phyloP scores from a whole-genome alignment of 331 rosid genomes.

The Stylosanthes scabra region DNA sequence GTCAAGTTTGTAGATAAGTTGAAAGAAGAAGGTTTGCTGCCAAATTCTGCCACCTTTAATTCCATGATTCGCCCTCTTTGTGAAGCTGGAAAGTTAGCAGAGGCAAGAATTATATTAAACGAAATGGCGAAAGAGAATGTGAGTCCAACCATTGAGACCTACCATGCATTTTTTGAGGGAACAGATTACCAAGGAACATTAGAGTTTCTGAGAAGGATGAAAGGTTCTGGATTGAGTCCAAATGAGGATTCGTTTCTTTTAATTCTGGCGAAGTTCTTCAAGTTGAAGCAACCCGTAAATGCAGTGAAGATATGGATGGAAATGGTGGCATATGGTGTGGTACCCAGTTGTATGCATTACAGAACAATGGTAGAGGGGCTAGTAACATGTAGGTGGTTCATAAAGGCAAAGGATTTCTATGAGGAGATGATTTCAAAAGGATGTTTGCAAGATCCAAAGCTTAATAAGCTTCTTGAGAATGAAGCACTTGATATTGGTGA shows the following conservation, averaged over 20 bases:
- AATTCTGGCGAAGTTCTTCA: slow-evolving; percentile 61
- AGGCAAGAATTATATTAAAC: slow-evolving; percentile 65
- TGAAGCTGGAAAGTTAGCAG: slow-evolving; percentile 61
- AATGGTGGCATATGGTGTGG: slow-evolving; percentile 62
- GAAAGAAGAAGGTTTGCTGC: slow-evolving; percentile 73
- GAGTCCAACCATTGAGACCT: slow-evolving; percentile 72
- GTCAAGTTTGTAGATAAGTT: slow-evolving; percentile 67
- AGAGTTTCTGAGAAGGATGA: slow-evolving; percentile 72
- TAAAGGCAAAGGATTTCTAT: slow-evolving; percentile 68
- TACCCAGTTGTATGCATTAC: slow-evolving; percentile 63
- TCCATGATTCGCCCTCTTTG: slow-evolving; percentile 79
- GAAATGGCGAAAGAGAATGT: slow-evolving; percentile 69
- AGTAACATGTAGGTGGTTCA: slow-evolving; percentile 56
- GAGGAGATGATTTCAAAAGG: slow-evolving; percentile 69
- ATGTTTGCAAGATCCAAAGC: slow-evolving; percentile 66
- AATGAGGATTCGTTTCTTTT: slow-evolving; percentile 60
- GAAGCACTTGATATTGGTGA: slow-evolving; percentile 37
- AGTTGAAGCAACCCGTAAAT: slow-evolving; percentile 67
- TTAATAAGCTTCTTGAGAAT: slow-evolving; percentile 64
- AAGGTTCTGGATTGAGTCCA: slow-evolving; percentile 68
- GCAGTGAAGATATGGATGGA: slow-evolving; percentile 73
- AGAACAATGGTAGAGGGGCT: slow-evolving; percentile 70
- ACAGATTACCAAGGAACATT: slow-evolving; percentile 64
- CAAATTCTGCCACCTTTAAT: slow-evolving; percentile 77
- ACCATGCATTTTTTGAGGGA: slow-evolving; percentile 79